Percentiles rank a stretch among this genome's conserved stretches.
Evolutionary conservation across 805 yeast genomes (phyloP).

Genomic region (Sungouiella thailandica): DNA sequence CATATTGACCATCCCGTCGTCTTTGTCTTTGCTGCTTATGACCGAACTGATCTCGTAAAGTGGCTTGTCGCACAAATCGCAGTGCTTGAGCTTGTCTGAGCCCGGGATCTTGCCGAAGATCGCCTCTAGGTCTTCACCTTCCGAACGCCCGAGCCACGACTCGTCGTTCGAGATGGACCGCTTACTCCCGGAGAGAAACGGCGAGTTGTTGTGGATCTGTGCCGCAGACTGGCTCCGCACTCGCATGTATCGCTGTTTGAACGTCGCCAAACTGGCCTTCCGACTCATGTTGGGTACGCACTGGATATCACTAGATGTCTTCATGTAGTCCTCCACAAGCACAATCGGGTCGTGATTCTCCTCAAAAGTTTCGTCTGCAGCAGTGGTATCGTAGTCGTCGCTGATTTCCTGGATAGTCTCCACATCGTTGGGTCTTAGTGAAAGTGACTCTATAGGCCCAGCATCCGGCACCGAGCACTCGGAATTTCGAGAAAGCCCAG

Average conservation of each 20-base stretch:
- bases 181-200: neutral
- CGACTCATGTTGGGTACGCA: conserved; percentile 22
- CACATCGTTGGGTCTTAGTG: neutral
- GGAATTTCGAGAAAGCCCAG: neutral
- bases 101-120: conserved; percentile 38
- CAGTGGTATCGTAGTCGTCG: conserved; percentile 1
- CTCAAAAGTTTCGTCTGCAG: conserved; percentile 11
- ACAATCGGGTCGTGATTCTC: conserved; percentile 39
- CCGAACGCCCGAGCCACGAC: neutral
- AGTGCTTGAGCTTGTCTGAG: conserved; percentile 39
- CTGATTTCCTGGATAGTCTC: neutral
- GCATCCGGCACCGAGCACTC: neutral
- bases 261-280: conserved; percentile 34
- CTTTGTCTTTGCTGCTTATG: conserved; percentile 15
- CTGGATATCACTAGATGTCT: no score
- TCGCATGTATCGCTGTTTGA: conserved; percentile 20
- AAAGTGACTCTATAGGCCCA: neutral
- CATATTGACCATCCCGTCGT: neutral
- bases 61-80: conserved; percentile 69
- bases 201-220: neutral
- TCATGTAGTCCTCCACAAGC: conserved; percentile 53
- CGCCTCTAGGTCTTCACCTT: conserved; percentile 29
- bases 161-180: neutral
- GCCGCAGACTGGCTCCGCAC: neutral
- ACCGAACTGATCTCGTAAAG: conserved; percentile 55